These are phyloP conservation scores for Didymella keratinophila DNA, from an alignment of 2,329 filamentous ascomycete genomes.

Conservation along the genomic window DNA sequence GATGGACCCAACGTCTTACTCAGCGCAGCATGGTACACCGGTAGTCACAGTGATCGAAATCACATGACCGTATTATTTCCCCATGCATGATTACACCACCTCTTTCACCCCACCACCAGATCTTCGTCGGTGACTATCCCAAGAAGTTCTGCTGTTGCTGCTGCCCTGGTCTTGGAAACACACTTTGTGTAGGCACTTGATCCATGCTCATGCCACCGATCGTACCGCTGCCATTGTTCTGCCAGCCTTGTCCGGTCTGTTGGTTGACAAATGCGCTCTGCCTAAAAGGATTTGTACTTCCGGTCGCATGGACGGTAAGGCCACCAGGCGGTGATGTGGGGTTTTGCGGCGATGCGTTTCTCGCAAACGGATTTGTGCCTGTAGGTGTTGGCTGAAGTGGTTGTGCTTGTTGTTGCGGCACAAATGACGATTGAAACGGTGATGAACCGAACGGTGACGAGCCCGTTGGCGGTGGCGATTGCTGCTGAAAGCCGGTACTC, in stretches of 20 bases:
- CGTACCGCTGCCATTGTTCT: slow-evolving; percentile 76
- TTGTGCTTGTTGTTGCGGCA: slow-evolving; percentile 48
- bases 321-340: slow-evolving; percentile 40
- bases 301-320: slow-evolving; percentile 76
- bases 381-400: slow-evolving; percentile 66
- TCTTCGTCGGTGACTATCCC: slow-evolving; percentile 26
- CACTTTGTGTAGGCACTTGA: slow-evolving; percentile 76
- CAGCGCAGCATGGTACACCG: slow-evolving; percentile 8
- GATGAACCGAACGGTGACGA: slow-evolving; percentile 40
- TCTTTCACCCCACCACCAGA: background rate
- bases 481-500: slow-evolving; percentile 40
- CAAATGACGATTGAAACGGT: slow-evolving; percentile 44
- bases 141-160: slow-evolving; percentile 41
- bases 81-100: background rate
- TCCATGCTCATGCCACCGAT: slow-evolving; percentile 78
- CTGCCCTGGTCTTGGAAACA: slow-evolving; percentile 82
- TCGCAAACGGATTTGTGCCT: slow-evolving; percentile 76
- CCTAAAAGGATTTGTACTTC: slow-evolving; percentile 92
- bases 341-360: slow-evolving; percentile 56
- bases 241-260: slow-evolving; percentile 87
- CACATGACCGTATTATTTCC: slow-evolving; percentile 10
- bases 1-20: slow-evolving; percentile 6
- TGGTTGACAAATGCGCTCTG: slow-evolving; percentile 92
- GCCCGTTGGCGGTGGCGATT: slow-evolving; percentile 36
- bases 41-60: background rate